These are phyloP conservation scores for Penicillium parvum DNA, from an alignment of 495 filamentous ascomycete genomes.

Conservation along the genomic window DNA sequence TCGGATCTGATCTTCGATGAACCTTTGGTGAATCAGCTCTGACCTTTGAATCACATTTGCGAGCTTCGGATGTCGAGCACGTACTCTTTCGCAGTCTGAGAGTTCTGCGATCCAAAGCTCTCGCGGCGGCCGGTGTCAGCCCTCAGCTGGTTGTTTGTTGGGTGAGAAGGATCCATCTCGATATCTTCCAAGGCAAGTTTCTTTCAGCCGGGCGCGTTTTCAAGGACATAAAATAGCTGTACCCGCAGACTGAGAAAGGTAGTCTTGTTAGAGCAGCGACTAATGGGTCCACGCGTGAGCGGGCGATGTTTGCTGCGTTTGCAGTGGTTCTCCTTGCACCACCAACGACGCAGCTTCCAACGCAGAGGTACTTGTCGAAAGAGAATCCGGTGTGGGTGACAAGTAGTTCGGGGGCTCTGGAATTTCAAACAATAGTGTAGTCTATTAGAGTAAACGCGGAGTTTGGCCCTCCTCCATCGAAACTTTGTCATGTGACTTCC, in stretches of 20 bases:
- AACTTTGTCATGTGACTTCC: conserved; percentile 19
- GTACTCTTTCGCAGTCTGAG: conserved; percentile 86
- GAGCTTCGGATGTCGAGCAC: conserved; percentile 7
- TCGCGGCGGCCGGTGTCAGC: conserved; percentile 30
- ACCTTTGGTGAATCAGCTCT: conserved; percentile 46
- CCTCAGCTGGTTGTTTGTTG: conserved; percentile 1
- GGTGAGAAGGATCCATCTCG: conserved; percentile 11
- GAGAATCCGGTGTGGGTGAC: no score
- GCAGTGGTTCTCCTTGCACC: conserved; percentile 2
- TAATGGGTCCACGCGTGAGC: no score
- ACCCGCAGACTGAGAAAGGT: no score
- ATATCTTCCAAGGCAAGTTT: background rate
- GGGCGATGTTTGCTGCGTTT: background rate
- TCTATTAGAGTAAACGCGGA: no score
- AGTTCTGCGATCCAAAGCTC: conserved; percentile 63
- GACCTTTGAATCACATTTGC: background rate
- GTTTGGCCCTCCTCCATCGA: no score
- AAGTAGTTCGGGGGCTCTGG: no score
- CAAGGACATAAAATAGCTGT: no score
- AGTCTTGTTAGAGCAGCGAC: no score
- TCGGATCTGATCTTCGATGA: conserved; percentile 81
- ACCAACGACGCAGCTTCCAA: background rate
- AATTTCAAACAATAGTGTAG: no score
- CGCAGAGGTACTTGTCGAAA: background rate
- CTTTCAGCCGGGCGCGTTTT: no score